Evolutionary conservation across 768 basidiomycete species (phyloP).

Genomic region (Podaxis mareebaensis): DNA sequence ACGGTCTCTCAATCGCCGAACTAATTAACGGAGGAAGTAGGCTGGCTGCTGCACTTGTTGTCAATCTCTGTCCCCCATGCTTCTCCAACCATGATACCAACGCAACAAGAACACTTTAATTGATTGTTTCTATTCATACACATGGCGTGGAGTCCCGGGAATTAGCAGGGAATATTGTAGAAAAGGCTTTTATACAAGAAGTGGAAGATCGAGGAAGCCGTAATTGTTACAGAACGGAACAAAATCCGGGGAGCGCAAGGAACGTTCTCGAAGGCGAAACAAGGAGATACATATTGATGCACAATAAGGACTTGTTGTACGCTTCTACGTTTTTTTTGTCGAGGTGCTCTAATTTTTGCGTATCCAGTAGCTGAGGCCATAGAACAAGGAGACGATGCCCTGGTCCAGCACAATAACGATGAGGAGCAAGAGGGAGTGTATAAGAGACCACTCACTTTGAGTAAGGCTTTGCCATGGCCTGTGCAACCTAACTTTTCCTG

Average conservation of each 20-base stretch:
- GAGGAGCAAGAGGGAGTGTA: not conserved
- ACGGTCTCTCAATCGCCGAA: no score
- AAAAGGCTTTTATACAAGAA: not conserved
- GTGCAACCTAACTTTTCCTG: not conserved
- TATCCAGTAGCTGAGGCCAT: not conserved
- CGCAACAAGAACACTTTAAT: not conserved
- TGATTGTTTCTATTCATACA: slow-evolving; percentile 4
- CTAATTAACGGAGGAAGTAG: no score
- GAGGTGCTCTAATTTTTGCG: not conserved
- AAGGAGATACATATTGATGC: not conserved
- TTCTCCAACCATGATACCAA: not conserved
- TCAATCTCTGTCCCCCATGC: not conserved
- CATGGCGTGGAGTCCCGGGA: not conserved
- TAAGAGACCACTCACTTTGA: not conserved
- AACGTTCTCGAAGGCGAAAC: not conserved
- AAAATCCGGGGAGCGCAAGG: not conserved
- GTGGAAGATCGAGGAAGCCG: not conserved
- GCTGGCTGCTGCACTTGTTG: not conserved
- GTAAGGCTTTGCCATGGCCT: not conserved
- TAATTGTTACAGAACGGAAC: not conserved
- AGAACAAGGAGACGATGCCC: slow-evolving; percentile 10
- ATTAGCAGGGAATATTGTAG: slow-evolving; percentile 8
- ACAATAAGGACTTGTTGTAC: not conserved
- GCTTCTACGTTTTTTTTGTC: not conserved
- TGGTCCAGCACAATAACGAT: not conserved